These are phyloP conservation scores for Kodamaea sp. DNA, from an alignment of 1,139 yeast species.

Conservation along the genomic window DNA sequence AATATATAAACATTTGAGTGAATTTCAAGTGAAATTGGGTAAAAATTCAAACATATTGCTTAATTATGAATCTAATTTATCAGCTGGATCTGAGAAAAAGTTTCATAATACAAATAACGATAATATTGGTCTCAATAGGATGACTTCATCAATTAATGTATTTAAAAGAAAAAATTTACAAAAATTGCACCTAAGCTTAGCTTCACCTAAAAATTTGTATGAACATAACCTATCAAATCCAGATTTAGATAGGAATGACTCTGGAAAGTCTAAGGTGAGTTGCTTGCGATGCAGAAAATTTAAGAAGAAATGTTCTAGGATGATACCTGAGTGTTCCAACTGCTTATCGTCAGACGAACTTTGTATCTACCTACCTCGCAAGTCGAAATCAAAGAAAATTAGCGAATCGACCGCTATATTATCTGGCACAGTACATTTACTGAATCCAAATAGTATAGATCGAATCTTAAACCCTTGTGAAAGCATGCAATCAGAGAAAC, in stretches of 20 bases:
- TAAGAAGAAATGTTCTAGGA: constrained; percentile 23
- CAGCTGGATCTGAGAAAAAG: constrained; percentile 8
- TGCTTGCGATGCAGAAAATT: constrained; percentile 25
- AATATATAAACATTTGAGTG: constrained; percentile 13
- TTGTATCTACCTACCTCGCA: constrained; percentile 21
- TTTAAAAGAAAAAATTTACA: constrained; percentile 22
- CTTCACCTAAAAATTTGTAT: constrained; percentile 15
- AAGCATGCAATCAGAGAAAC: too few species aligned
- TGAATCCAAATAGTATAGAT: too few species aligned
- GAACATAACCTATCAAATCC: constrained; percentile 18
- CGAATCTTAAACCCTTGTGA: too few species aligned
- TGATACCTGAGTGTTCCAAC: constrained; percentile 23
- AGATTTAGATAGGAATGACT: constrained; percentile 14
- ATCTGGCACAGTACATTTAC: too few species aligned
- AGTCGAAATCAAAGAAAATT: constrained; percentile 6
- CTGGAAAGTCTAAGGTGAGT: constrained; percentile 19
- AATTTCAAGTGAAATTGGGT: constrained; percentile 16
- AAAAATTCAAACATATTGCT: not conserved
- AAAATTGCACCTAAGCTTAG: constrained; percentile 10
- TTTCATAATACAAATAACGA: not conserved
- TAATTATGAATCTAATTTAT: not conserved
- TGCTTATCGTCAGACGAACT: constrained; percentile 23
- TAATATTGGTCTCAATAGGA: not conserved
- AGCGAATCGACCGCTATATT: too few species aligned
- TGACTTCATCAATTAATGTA: constrained; percentile 17